Evolutionary conservation across 2,329 filamentous ascomycete genomes (phyloP).

Genomic region (Sordariomycetes sp.): DNA sequence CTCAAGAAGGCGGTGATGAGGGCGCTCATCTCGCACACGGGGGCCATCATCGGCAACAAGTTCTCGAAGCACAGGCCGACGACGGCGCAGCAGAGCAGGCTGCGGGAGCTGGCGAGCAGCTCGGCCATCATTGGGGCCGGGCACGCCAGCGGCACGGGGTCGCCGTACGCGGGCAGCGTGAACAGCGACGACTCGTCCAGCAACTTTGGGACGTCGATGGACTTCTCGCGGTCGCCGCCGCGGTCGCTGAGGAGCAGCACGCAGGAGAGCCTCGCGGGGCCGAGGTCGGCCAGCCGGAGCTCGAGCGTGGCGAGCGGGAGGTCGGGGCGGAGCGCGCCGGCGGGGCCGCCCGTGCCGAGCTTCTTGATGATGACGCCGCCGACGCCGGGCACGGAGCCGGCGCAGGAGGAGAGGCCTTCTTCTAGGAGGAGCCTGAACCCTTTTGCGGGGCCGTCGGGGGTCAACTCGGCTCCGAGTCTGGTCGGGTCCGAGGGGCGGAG

Average conservation of each 20-base stretch:
- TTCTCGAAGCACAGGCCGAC: constrained; percentile 80
- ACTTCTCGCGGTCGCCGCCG: constrained; percentile 49
- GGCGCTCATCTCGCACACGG: constrained; percentile 88
- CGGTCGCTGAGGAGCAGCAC: constrained; percentile 38
- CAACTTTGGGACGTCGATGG: constrained; percentile 40
- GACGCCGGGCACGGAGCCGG: constrained; percentile 22
- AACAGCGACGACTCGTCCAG: constrained; percentile 48
- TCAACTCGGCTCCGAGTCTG: not conserved
- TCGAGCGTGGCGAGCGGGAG: constrained; percentile 39
- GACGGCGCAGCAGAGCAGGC: constrained; percentile 65
- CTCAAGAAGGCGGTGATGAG: constrained; percentile 92
- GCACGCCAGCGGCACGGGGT: constrained; percentile 24
- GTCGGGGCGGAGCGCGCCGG: constrained; percentile 20
- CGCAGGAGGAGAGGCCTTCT: not conserved
- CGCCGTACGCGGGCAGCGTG: constrained; percentile 27
- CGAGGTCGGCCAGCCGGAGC: constrained; percentile 36
- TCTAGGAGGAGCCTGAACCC: constrained; percentile 3
- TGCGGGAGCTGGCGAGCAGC: constrained; percentile 76
- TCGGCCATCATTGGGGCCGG: constrained; percentile 43
- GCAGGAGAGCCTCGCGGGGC: constrained; percentile 33
- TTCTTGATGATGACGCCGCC: constrained; percentile 37
- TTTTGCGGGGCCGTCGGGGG: not conserved
- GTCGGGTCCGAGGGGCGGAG: not conserved
- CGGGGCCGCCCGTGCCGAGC: constrained; percentile 20
- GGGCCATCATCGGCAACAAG: constrained; percentile 95